Evolutionary conservation across 208 protist species (phyloP).

Genomic region (Acanthamoeba healyi): DNA sequence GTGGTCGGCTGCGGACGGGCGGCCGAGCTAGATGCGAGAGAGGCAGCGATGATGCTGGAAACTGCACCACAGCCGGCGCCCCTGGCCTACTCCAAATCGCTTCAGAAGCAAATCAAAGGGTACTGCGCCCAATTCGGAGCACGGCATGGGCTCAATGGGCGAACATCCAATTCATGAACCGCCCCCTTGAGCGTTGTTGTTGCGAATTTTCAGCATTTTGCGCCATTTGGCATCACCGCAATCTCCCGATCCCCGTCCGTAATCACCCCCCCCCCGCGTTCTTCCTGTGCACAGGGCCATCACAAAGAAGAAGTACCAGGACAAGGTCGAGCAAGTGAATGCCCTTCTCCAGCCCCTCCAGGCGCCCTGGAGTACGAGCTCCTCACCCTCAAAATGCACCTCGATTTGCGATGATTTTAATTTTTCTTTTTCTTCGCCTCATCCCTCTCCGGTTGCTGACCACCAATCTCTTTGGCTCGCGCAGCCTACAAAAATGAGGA

Average conservation of each 20-base stretch:
- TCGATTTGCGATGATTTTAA: no score
- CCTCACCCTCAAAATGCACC: no score
- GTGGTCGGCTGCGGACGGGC: background rate
- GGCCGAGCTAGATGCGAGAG: background rate
- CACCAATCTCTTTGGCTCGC: background rate
- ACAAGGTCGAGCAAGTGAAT: slow-evolving; percentile 39
- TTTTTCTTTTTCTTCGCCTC: background rate
- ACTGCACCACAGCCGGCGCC: background rate
- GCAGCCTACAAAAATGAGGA: slow-evolving; percentile 39
- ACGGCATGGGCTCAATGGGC: background rate
- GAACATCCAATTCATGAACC: no score
- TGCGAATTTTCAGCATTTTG: no score
- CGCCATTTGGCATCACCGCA: background rate
- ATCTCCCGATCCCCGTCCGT: background rate
- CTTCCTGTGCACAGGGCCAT: background rate
- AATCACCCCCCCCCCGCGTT: background rate
- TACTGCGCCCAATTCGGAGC: background rate
- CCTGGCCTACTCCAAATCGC: background rate
- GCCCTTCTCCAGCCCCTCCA: slow-evolving; percentile 29
- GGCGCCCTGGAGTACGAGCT: background rate
- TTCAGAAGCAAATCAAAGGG: background rate
- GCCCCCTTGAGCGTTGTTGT: no score
- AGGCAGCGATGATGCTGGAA: slow-evolving; percentile 5
- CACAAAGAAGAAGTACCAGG: slow-evolving; percentile 59
- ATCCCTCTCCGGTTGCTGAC: background rate